These are phyloP conservation scores for Akebia trifoliata DNA, from an alignment of 164 flowering plant species.

Conservation along the genomic window DNA sequence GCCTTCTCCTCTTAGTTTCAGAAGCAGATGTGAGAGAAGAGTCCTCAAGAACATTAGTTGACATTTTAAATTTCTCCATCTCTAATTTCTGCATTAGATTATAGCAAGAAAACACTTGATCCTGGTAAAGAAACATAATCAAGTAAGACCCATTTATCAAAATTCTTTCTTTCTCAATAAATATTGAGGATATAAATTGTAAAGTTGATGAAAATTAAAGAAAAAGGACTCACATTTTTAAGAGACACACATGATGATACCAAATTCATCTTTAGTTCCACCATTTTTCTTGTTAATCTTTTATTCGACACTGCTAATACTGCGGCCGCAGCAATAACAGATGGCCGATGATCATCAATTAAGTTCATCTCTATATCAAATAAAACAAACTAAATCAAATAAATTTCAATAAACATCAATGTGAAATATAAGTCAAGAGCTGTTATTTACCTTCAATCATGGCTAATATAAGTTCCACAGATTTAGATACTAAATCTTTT, in stretches of 20 bases:
- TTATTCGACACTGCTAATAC: conserved; percentile 39
- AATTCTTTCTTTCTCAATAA: conserved; percentile 1
- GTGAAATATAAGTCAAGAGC: conserved; percentile 15
- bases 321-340: conserved; percentile 65
- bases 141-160: conserved; percentile 10
- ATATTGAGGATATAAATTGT: not conserved
- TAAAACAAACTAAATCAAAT: not conserved
- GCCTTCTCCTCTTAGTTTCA: conserved; percentile 35
- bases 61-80: conserved; percentile 18
- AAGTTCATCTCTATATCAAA: conserved; percentile 37
- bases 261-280: conserved; percentile 39
- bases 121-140: conserved; percentile 32
- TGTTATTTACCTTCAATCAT: conserved; percentile 37
- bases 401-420: not conserved
- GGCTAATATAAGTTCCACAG: conserved; percentile 34
- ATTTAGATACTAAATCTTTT: conserved; percentile 11
- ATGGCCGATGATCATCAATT: conserved; percentile 48
- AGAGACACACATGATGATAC: conserved; percentile 24
- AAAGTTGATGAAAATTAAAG: not conserved
- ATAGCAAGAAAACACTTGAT: conserved; percentile 44
- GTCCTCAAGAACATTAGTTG: conserved; percentile 12
- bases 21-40: conserved; percentile 22
- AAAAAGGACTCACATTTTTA: conserved; percentile 34
- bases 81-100: conserved; percentile 31
- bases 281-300: conserved; percentile 31